phyloP scores from a whole-genome alignment of 2,329 filamentous ascomycete genomes.

The Cladorrhinum sp. region DNA sequence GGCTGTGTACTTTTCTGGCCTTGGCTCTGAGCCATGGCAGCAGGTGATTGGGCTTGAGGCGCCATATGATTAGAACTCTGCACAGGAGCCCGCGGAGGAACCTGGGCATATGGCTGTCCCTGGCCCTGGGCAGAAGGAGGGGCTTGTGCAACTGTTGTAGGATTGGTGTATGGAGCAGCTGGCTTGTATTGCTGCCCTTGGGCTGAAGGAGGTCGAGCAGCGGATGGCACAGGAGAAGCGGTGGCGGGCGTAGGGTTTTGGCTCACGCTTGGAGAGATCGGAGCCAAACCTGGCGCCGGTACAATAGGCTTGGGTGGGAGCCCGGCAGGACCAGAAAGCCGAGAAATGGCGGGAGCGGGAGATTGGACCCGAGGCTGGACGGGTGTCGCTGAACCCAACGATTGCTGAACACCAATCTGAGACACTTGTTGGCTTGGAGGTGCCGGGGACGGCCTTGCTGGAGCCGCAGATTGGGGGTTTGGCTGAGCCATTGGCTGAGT shows the following conservation, averaged over 20 bases:
- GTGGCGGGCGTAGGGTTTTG: neutral
- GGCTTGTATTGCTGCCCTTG: neutral
- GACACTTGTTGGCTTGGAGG: neutral
- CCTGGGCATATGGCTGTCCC: neutral
- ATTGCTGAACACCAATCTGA: neutral
- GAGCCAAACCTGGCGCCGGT: neutral
- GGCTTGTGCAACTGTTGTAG: neutral
- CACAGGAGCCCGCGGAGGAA: neutral
- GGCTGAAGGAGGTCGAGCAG: neutral
- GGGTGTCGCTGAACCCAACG: neutral
- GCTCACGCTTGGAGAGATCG: neutral
- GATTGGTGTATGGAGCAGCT: neutral
- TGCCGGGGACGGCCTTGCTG: neutral
- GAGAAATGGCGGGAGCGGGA: neutral
- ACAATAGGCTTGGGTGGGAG: neutral
- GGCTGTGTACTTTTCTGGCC: neutral
- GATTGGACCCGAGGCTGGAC: neutral
- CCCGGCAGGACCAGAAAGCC: neutral
- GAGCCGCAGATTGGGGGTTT: neutral
- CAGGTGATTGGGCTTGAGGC: neutral
- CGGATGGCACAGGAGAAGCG: neutral
- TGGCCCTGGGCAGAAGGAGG: neutral
- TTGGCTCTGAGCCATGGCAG: neutral
- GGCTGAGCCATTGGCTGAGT: neutral
- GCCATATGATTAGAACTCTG: neutral